Evolutionary conservation across 2,329 filamentous ascomycete species (phyloP), one percentile per base, ranked within the genome.

Genomic region (Exophiala alcalophila): DNA sequence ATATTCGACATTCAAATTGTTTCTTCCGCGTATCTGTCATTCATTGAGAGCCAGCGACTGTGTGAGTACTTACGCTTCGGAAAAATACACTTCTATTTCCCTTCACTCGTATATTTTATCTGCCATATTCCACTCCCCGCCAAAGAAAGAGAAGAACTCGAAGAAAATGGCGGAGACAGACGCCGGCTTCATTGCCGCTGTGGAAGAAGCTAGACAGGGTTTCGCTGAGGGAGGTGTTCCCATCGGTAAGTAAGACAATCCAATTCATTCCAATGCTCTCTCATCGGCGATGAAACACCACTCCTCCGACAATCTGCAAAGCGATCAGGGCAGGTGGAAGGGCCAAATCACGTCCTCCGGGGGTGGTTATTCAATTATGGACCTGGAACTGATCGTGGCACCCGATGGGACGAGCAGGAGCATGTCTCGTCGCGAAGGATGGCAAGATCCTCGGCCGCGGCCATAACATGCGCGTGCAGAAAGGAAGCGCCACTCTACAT

Each of bases 391-490:
- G n/a, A n/a, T n/a, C n/a, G n/a, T n/a, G n/a, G n/a, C n/a, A n/a
- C n/a, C n/a, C n/a, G n/a, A n/a, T n/a, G n/a, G n/a, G 10, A n/a
- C 14, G 15, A 24, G n/a, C 16, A 52, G 49, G 78, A 29, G 77
- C 77, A 29, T 74, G 70, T 45, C 70, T 90, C 18, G 74, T 89
- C n/a, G 76, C 78, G 26, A 75, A 74, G 43, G 77, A 86, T 54
- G 85, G 85, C 48, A 80, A 73, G 50, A 77, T 89, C 27, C 70
- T 89, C 4, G 84, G 84, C 12, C 71, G 76, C 45, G 84, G 84
- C 8, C 84, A 84, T 61, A 90, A 90, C 57, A 80, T 84, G 80
- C 73, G 85, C 42, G 77, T 87, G 12, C 85, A 90, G 63, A 81
- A 81, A 43, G 76, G 76, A 40, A 84, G 81, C 59, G 72, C 83